phyloP scores from a whole-genome alignment of 2,329 filamentous ascomycete species.

The Xylaria arbuscula region DNA sequence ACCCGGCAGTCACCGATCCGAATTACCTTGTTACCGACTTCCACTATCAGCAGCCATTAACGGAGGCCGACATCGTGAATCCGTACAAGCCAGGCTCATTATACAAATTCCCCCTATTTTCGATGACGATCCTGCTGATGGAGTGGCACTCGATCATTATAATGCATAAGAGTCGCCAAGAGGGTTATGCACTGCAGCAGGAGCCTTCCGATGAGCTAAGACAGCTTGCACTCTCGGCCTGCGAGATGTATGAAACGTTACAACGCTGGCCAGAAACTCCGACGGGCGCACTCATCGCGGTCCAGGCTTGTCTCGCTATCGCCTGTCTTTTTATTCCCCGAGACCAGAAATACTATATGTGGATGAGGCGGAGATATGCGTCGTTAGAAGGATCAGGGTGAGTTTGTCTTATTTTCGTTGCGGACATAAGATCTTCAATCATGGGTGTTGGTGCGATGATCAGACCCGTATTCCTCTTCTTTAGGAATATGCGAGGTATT shows the following conservation, averaged over 20 bases:
- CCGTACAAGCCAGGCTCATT: slow-evolving; percentile 77
- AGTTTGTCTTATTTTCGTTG: slow-evolving; percentile 50
- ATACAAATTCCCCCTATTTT: slow-evolving; percentile 76
- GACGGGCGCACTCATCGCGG: slow-evolving; percentile 75
- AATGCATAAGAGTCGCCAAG: slow-evolving; percentile 80
- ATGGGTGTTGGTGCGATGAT: not conserved
- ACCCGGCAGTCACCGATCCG: slow-evolving; percentile 70
- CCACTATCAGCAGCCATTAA: slow-evolving; percentile 61
- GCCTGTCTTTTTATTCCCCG: slow-evolving; percentile 82
- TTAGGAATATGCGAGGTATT: not conserved
- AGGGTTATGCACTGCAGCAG: slow-evolving; percentile 66
- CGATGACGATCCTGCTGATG: slow-evolving; percentile 77
- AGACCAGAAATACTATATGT: slow-evolving; percentile 77
- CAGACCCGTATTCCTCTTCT: not conserved
- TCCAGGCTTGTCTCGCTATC: slow-evolving; percentile 81
- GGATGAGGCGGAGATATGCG: slow-evolving; percentile 83
- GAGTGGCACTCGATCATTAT: slow-evolving; percentile 83
- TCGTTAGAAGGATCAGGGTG: slow-evolving; percentile 82
- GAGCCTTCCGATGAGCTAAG: slow-evolving; percentile 65
- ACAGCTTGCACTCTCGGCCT: slow-evolving; percentile 74
- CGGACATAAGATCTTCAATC: not conserved
- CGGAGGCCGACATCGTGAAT: slow-evolving; percentile 76
- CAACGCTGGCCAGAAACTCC: slow-evolving; percentile 77
- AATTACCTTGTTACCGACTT: slow-evolving; percentile 73
- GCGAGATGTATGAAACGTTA: slow-evolving; percentile 83